These are phyloP conservation scores for Polytrichum formosum DNA, from an alignment of 225 moss, liverwort and hornwort species.

Conservation along the genomic window DNA sequence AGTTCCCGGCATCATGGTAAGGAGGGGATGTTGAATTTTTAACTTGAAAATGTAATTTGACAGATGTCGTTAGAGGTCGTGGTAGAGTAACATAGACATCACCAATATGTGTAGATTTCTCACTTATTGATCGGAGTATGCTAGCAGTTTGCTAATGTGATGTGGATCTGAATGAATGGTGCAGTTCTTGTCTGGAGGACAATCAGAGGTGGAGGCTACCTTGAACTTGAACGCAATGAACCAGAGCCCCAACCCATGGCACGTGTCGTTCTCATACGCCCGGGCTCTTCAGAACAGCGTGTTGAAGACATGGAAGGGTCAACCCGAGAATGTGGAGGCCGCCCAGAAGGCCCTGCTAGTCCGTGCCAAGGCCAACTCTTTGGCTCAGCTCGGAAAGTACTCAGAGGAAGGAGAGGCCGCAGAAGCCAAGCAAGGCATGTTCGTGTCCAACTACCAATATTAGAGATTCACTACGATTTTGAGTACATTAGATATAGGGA, in stretches of 20 bases:
- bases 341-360: conserved; percentile 37
- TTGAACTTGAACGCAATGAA: conserved; percentile 46
- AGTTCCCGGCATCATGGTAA: conserved; percentile 42
- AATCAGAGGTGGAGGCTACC: conserved; percentile 42
- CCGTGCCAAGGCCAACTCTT: conserved; percentile 37
- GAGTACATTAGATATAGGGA: conserved; percentile 19
- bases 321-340: conserved; percentile 35
- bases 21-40: not conserved
- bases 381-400: conserved; percentile 42
- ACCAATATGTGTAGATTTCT: no score
- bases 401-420: conserved; percentile 33
- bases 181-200: conserved; percentile 46
- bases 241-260: conserved; percentile 45
- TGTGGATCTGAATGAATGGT: not conserved
- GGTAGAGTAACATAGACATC: no score
- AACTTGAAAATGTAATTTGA: not conserved
- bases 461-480: conserved; percentile 7
- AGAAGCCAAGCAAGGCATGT: conserved; percentile 45
- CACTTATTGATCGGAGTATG: not conserved
- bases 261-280: conserved; percentile 48
- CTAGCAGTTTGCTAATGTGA: not conserved
- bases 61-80: not conserved
- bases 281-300: conserved; percentile 40
- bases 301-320: conserved; percentile 45
- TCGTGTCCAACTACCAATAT: conserved; percentile 38